Percentiles rank a stretch among this genome's conserved stretches.
These are phyloP conservation scores for Stramenopiles sp. DNA, from an alignment of 352 stramenopile genomes.

Conservation along the genomic window DNA sequence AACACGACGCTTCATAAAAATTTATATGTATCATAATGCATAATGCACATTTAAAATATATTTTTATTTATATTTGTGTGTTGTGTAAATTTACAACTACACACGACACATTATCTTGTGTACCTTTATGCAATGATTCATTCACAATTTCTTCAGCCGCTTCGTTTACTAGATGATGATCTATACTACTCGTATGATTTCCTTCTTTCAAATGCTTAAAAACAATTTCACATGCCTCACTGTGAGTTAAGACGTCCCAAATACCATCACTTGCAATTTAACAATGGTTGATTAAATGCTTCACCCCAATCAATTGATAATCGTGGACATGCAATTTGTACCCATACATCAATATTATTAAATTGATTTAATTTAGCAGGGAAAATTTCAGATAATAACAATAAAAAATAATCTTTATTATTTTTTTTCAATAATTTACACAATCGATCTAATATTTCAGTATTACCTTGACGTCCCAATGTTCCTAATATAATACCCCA, in stretches of 20 bases:
- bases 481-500: conserved; percentile 96
- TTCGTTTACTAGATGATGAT: conserved; percentile 38
- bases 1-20: too few species aligned
- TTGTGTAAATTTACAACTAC: too few species aligned
- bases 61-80: too few species aligned
- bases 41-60: too few species aligned
- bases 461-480: conserved; percentile 91
- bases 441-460: conserved; percentile 77
- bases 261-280: not conserved
- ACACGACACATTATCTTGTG: too few species aligned
- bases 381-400: conserved; percentile 93
- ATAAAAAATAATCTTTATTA: conserved; percentile 72
- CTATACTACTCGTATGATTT: not conserved
- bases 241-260: conserved; percentile 6
- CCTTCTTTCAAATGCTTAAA: conserved; percentile 1
- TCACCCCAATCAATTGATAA: conserved; percentile 98
- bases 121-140: too few species aligned
- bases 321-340: conserved; percentile 93
- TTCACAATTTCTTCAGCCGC: conserved; percentile 90
- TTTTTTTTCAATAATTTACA: conserved; percentile 51
- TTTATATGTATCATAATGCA: too few species aligned
- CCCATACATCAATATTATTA: conserved; percentile 77
- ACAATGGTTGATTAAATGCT: conserved; percentile 74
- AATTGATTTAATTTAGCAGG: conserved; percentile 54
- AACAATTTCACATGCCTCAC: too few species aligned